Base-by-base conservation (phyloP, 768 basidiomycete genomes). In the Mycena belliarum region DNA sequence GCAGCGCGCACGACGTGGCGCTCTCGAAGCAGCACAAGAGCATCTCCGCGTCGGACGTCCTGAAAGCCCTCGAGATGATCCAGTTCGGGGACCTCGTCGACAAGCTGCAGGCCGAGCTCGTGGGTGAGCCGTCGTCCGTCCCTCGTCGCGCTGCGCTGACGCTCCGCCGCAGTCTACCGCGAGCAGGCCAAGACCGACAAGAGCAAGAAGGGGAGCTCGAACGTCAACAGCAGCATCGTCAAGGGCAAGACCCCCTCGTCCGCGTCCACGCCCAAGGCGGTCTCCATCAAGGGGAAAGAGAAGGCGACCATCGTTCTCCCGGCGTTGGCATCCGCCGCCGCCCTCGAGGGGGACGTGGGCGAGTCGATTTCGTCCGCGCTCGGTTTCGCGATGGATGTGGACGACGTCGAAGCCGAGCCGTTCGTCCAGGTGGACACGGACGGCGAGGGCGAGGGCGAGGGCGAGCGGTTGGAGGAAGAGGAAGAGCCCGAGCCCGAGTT, bases 1-100 rank as follows among this genome's bases (percentile, higher is more conserved):
- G 28, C 42, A 95, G 94, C 8, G 91, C 95, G 0, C 94, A 95
- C 62, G 94, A 95, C 61, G 87, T 95, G 18, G 91, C 95, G 0
- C 72, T 78, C n/a, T 84, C 86, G 3, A 88, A 91, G 61, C 88
- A 91, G 56, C 91, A 91, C 71, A 95, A 93, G 71, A 89, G 89
- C 56, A 89, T 95, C 41, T 89, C 92, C 6, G 92, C 93, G 0
- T 86, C 93, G 0, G 95, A 96, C 67, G 92, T 97, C 0, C 82
- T 95, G 60, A 91, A 89, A 68, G 95, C 91, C 0, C 79, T 95
- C 10, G 91, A 93, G 67, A 74, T 83, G 53, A 81, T 92, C 33
- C 87, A 92, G 62, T 87, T 93, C 62, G 82, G 83, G 2, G 89
- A 92, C 66, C 74, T 92, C 41, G 81, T 85, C 0, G 81, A 83